Evolutionary conservation across 148 eudicot genomes (phyloP), one percentile per base, ranked within the genome.

Genomic region (Agrostemma githago): DNA sequence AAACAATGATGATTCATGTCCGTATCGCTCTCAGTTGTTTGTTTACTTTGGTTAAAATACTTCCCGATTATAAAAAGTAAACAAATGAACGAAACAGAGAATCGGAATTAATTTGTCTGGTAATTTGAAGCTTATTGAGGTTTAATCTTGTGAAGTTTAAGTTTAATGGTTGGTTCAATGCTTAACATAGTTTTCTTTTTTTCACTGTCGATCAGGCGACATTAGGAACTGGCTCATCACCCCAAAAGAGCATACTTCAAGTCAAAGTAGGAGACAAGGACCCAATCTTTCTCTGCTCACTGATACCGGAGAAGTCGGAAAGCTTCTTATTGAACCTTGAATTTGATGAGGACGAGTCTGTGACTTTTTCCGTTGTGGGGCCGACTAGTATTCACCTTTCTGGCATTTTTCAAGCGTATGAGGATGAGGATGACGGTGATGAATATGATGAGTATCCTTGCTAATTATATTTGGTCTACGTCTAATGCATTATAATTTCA

Each of bases 341-440:
- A 72, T 95, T 95, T 64, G 89, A 87, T 57, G 99, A 92, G 83
- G 88, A 86, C 3, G 92, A 80, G 16, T 96, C 87, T 66, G 97
- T 89, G 66, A 79, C 77, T 57, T 95, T 95, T 70, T 90, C 99
- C 42, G 93, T 95, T 37, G 41, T 84, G 67, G 99, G 99, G 14
- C 89, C 96, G 17, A 86, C 88, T 64, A 89, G 92, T 68, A 79
- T 95, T 69, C 97, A 95, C 78, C 85, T 95, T 2, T 85, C 97
- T 76, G 99, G 99, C 53, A 87, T 87, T 75, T 71, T 90, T 71
- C 79, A 74, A 42, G 83, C 77, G 21, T 79, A 74, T 21, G 81
- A 76, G 39, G 44, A n/a, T 37, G 82, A 76, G 48, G 21, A 58
- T 37, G 86, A 80, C 41, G 6, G 10, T 11, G 67, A 41, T 26